Evolutionary conservation across 768 basidiomycete species (phyloP), one percentile per base, ranked within the genome.

Genomic region (Leccinum subgranulosum): DNA sequence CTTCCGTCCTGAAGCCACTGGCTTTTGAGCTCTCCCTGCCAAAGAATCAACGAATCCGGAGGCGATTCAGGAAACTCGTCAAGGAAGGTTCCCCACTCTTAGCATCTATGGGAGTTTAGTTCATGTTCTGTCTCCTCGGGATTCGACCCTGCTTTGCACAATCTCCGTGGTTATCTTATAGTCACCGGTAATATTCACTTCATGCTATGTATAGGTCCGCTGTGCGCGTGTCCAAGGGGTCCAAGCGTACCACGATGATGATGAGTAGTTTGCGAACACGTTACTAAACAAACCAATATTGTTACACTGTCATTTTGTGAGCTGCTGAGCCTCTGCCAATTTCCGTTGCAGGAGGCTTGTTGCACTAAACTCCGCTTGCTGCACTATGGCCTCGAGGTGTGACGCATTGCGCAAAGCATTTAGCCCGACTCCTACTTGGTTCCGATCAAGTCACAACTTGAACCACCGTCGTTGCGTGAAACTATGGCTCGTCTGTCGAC

Each of bases 11-110:
- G 56, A 77, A 70, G 57, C 69, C 70, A 53, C 75, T 91, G 11
- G 74, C 69, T 10, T 77, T 78, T 46, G 82, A 86, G 56, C 70
- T 89, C 46, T 73, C 76, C 6, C 74, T 77, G 9, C 71, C 79
- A 8, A 79, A 76, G 55, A 75, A 79, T 57, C 75, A 74, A 54
- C 69, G 74, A 31, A 78, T 77, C 47, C 66, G 65, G 56, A 74
- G 74, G 57, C 74, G 77, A 48, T 86, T 87, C 64, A 74, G 73
- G 45, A 64, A 51, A 12, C 62, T 88, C 47, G 74, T 83, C 28
- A 75, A 74, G 55, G 69, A 71, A 60, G 58, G 67, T 39, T 45
- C 59, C 6, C 5, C 61, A n/a, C 36, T 60, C 2, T 65, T 70
- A 48, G 68, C 52, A 14, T 57, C 61, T 5, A 57, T 69, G 9